Conservation (phyloP, 2,329 filamentous ascomycete genomes). For the Leptoxyphium fumago region DNA sequence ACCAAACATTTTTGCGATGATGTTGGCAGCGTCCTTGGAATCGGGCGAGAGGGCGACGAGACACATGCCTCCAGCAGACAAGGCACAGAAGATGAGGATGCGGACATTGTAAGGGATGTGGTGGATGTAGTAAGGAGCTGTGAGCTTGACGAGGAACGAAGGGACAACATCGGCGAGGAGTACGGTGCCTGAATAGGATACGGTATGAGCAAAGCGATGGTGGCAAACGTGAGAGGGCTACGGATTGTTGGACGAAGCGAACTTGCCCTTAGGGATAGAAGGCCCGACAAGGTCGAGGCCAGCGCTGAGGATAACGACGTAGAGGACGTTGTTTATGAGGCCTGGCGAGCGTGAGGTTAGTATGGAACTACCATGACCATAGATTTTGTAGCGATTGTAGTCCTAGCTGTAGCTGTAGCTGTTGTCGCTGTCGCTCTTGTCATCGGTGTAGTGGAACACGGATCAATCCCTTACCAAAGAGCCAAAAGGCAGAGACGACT, state of each 20-base stretch:
- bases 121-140: slow-evolving; percentile 90
- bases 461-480: slow-evolving; percentile 55
- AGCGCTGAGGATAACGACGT: slow-evolving; percentile 89
- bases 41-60: slow-evolving; percentile 65
- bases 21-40: slow-evolving; percentile 26
- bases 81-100: slow-evolving; percentile 55
- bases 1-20: slow-evolving; percentile 66
- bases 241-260: background rate
- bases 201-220: background rate
- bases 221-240: background rate
- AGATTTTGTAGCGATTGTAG: background rate
- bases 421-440: background rate
- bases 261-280: slow-evolving; percentile 51
- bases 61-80: slow-evolving; percentile 78
- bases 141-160: slow-evolving; percentile 73
- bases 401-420: background rate
- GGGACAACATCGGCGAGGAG: slow-evolving; percentile 87
- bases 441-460: background rate
- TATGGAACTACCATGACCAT: background rate
- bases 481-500: slow-evolving; percentile 75
- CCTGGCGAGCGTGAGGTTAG: slow-evolving; percentile 33
- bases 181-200: slow-evolving; percentile 46
- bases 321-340: slow-evolving; percentile 92
- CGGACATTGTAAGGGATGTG: slow-evolving; percentile 65
- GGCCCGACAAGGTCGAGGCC: slow-evolving; percentile 90